These are phyloP conservation scores for Myriosclerotinia duriaeana DNA, from an alignment of 2,329 filamentous ascomycete genomes.

Conservation along the genomic window DNA sequence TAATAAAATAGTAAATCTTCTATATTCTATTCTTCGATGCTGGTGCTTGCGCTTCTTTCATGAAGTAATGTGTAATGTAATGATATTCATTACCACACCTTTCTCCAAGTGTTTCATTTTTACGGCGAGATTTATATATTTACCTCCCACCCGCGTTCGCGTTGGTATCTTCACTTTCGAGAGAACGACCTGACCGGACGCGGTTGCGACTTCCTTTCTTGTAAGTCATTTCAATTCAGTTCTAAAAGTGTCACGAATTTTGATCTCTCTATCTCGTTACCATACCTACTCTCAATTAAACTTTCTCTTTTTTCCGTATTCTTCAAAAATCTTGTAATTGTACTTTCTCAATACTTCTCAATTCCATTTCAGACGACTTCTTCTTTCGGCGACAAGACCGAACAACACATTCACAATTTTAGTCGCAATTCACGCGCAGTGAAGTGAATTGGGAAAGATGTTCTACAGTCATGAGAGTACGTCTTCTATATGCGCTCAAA, in stretches of 20 bases:
- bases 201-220: not conserved
- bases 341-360: not conserved
- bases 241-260: not conserved
- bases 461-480: slow-evolving; percentile 95
- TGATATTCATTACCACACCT: not conserved
- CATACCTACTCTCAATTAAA: not conserved
- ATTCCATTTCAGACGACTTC: not conserved
- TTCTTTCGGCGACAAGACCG: not conserved
- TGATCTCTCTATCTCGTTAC: not conserved
- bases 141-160: not conserved
- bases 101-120: not conserved
- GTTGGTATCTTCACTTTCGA: slow-evolving; percentile 7
- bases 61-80: not conserved
- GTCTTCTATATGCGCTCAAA: slow-evolving; percentile 38
- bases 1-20: not conserved
- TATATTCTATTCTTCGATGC: not conserved
- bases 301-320: not conserved
- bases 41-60: not conserved
- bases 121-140: not conserved
- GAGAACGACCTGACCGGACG: not conserved
- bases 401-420: not conserved
- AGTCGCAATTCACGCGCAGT: not conserved
- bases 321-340: not conserved
- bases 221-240: not conserved
- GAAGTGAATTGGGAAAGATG: slow-evolving; percentile 52